phyloP scores from a whole-genome alignment of 305 asterid genomes.

The Fraxinus dipetala region DNA sequence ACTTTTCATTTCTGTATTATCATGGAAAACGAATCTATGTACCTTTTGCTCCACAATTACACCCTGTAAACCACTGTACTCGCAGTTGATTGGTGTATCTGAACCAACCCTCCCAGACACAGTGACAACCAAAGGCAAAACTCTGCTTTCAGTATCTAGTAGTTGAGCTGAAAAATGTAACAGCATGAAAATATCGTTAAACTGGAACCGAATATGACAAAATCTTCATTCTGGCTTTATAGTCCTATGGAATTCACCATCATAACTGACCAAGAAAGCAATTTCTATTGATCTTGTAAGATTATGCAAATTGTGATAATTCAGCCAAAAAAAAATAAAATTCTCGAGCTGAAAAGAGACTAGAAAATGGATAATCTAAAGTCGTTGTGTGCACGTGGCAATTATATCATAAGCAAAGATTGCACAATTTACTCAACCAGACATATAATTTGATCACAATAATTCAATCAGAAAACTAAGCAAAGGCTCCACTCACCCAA shows the following conservation, averaged over 20 bases:
- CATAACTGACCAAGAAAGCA: not conserved
- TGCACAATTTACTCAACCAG: not conserved
- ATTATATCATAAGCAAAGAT: not conserved
- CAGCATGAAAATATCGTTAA: constrained; percentile 15
- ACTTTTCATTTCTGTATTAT: not conserved
- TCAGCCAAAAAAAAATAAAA: not conserved
- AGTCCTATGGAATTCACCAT: not conserved
- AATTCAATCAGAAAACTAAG: not conserved
- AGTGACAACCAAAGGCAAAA: constrained; percentile 81
- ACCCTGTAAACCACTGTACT: constrained; percentile 85
- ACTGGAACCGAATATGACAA: not conserved
- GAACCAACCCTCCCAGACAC: constrained; percentile 94
- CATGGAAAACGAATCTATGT: constrained; percentile 24
- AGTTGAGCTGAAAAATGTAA: constrained; percentile 55
- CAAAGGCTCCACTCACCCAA: constrained; percentile 49
- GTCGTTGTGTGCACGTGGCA: not conserved
- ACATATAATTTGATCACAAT: not conserved
- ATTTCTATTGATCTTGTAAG: not conserved
- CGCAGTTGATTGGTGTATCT: constrained; percentile 81
- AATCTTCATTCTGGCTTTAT: not conserved
- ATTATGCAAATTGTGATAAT: not conserved
- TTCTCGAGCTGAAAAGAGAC: not conserved
- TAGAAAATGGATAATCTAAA: too few relatives aligned
- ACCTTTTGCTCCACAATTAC: constrained; percentile 98
- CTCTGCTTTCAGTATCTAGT: constrained; percentile 76